Base-by-base conservation (phyloP, 1,284 basidiomycete genomes). In the Trametes hirsuta region DNA sequence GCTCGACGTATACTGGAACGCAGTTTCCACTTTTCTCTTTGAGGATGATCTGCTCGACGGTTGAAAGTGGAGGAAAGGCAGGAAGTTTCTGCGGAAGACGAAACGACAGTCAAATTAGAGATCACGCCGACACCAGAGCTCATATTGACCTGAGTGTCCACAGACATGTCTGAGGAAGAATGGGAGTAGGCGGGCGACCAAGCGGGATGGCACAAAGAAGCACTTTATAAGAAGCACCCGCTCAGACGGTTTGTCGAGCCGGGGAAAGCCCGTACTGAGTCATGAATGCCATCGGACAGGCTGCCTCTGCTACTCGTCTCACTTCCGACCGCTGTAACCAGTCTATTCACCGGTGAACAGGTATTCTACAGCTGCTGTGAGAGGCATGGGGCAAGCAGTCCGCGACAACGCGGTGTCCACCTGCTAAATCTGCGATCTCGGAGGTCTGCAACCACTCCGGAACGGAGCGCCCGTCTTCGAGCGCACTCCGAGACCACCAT, bases 1-100 rank as follows among this genome's bases (percentile, higher is more conserved):
- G 82, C 68, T 96, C 90, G 59, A 96, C 84, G 76, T 89, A 99
- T 66, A 99, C 86, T 15, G 97, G 97, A 42, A 99, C 86, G 71
- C 91, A 95, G 73, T 97, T 97, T 72, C 95, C 95, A 57, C 77
- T 80, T 75, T 92, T 90, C 74, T 93, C 88, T 48, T 84, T 81
- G 59, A 91, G 77, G 61, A 94, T 86, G 64, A 93, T 81, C 62
- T 83, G 82, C 74, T 93, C 89, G 55, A 94, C 81, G 21, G 79
- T 81, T 9, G 83, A 80, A 35, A 92, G 79, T n/a, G 91, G 77
- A 11, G 91, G 91, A 64, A 79, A 79, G 12, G 88, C 84, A 42
- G 82, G 79, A 40, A 91, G 74, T 74, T 81, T 86, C 90, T 92
- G 47, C 18, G 22, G 21, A 34, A 12, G 30, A n/a, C 18, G 10